Base-by-base conservation (phyloP, 225 moss, liverwort and hornwort species). In the Polytrichum formosum region DNA sequence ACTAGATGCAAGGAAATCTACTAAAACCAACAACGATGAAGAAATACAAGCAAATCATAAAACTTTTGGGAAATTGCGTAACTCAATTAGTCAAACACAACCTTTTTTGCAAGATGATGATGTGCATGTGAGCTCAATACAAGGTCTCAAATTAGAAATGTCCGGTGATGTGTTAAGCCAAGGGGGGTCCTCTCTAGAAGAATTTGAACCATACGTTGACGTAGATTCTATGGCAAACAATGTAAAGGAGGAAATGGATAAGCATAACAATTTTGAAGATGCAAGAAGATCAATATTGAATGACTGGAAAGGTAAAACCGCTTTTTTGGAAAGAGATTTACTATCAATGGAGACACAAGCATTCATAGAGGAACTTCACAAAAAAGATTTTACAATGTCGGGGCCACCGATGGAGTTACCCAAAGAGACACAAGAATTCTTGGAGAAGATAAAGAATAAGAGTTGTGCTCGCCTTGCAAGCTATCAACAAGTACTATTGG, bases 51-150 rank as follows among this genome's bases (percentile, higher is more conserved):
- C 62, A 17, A 63, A 26, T 5, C 21, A 16, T 26, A 5, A 18
- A 7, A 16, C 16, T 46, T 46, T 46, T 46, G 13, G 9, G 4
- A 16, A 63, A 0, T 70, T 65, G 5, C 35, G 65, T 65, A 26
- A 76, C 7, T 67, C 56, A 0, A 23, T 62, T 5, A 73, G 25
- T 65, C 63, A 4, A 16, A 6, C 67, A 55, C 75, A 76, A 76
- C 78, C 81, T 55, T 81, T 75, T 66, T 19, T 71, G 20, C 67
- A 78, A 78, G 73, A 26, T 1, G 26, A 78, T 19, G n/a, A 13
- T 60, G 60, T 59, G 64, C 20, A 78, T 70, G 53, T 64, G 54
- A 29, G 55, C 27, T 70, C 22, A 53, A 28, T 64, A 70, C 33
- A 46, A 70, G 0, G 29, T 53, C 19, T 78, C 3, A 67, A 81